phyloP scores from a whole-genome alignment of 2,329 filamentous ascomycete species.

The Xylogone sp. region DNA sequence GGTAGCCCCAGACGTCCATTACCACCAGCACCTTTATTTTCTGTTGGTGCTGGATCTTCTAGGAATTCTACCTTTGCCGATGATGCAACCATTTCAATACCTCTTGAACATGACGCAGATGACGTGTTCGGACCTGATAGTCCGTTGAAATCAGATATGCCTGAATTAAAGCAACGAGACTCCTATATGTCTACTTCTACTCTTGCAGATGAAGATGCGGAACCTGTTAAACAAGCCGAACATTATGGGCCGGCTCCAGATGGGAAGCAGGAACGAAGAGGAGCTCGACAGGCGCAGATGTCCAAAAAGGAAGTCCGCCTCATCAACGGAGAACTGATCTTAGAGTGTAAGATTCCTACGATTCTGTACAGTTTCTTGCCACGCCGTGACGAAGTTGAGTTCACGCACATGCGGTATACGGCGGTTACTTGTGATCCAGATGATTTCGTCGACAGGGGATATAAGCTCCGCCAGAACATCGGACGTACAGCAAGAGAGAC shows the following conservation, averaged over 20 bases:
- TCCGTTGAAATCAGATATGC: conserved; percentile 16
- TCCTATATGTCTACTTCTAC: conserved; percentile 32
- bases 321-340: conserved; percentile 94
- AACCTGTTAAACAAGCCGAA: conserved; percentile 57
- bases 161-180: conserved; percentile 25
- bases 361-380: conserved; percentile 97
- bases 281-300: conserved; percentile 83
- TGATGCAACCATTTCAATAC: conserved; percentile 69
- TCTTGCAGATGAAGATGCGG: conserved; percentile 30
- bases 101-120: conserved; percentile 51
- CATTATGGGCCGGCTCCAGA: conserved; percentile 86
- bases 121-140: conserved; percentile 69
- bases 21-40: conserved; percentile 84
- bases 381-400: conserved; percentile 87
- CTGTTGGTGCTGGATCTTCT: conserved; percentile 46
- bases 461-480: conserved; percentile 89
- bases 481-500: conserved; percentile 82
- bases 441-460: conserved; percentile 83
- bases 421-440: conserved; percentile 98
- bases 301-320: conserved; percentile 90
- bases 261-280: conserved; percentile 81
- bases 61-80: conserved; percentile 54
- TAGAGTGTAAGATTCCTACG: conserved; percentile 98
- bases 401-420: conserved; percentile 98
- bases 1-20: conserved; percentile 83